Evolutionary conservation across 1,284 basidiomycete genomes (phyloP).

Genomic region (Heterobasidion annosum): DNA sequence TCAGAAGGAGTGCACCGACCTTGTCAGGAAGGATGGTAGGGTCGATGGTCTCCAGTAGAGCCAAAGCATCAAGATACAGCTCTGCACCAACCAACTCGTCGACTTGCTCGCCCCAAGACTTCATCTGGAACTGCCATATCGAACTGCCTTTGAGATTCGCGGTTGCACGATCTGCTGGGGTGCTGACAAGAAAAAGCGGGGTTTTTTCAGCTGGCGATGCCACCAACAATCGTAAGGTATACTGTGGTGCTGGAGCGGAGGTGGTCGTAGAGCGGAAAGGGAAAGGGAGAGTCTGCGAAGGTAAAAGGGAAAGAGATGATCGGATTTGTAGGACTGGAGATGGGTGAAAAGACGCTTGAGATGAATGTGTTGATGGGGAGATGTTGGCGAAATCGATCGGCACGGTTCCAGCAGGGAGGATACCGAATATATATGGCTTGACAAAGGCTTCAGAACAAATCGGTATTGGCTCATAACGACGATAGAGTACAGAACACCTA

Average conservation of each 20-base stretch:
- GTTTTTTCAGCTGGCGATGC: conserved; percentile 43
- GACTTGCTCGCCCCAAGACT: conserved; percentile 73
- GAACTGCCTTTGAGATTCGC: conserved; percentile 61
- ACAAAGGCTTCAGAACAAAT: conserved; percentile 46
- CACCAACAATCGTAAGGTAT: conserved; percentile 51
- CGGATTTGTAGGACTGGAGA: conserved; percentile 70
- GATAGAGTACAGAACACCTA: conserved; percentile 18
- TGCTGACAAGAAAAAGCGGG: conserved; percentile 60
- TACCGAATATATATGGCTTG: conserved; percentile 80
- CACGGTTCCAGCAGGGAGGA: conserved; percentile 62
- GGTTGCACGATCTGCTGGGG: conserved; percentile 61
- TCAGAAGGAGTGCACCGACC: conserved; percentile 27
- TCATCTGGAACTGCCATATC: conserved; percentile 72
- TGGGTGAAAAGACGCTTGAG: conserved; percentile 27
- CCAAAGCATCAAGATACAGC: conserved; percentile 74
- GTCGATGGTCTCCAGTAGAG: conserved; percentile 70
- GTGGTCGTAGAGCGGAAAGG: conserved; percentile 37
- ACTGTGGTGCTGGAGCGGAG: conserved; percentile 24
- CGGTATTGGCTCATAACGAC: too few relatives aligned
- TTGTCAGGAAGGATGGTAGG: conserved; percentile 57
- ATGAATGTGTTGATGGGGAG: conserved; percentile 5
- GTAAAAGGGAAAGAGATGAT: conserved; percentile 62
- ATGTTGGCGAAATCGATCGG: conserved; percentile 20
- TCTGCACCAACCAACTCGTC: conserved; percentile 75
- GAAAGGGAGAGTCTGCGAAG: conserved; percentile 58